Conservation (phyloP, 495 filamentous ascomycete genomes). For the Penicillium antarcticum region DNA sequence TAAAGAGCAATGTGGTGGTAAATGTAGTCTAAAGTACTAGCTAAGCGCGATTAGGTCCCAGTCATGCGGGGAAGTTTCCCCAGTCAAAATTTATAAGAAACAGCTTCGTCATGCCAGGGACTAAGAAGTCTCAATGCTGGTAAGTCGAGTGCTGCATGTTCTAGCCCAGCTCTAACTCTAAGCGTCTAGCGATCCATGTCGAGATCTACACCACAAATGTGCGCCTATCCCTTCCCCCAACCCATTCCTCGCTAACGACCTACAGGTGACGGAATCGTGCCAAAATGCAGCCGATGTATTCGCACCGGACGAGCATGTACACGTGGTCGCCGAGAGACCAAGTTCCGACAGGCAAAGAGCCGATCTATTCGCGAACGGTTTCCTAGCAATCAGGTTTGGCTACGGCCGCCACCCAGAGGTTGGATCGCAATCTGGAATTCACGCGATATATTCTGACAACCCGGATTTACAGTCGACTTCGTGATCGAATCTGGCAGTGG, state of each 20-base stretch:
- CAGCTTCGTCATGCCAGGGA: background rate
- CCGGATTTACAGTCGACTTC: slow-evolving; percentile 15
- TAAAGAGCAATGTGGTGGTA: too few relatives aligned
- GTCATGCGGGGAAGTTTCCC: slow-evolving; percentile 2
- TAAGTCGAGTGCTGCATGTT: background rate
- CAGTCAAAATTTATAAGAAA: background rate
- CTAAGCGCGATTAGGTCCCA: too few relatives aligned
- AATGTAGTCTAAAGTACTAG: too few relatives aligned
- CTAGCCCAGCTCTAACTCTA: background rate
- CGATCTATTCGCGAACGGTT: slow-evolving; percentile 15
- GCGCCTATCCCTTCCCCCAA: background rate
- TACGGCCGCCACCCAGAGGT: slow-evolving; percentile 25
- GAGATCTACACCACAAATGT: slow-evolving; percentile 24
- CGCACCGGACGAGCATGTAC: slow-evolving; percentile 17
- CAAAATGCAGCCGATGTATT: slow-evolving; percentile 20
- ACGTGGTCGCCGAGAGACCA: slow-evolving; percentile 9
- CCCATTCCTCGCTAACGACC: background rate
- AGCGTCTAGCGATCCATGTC: slow-evolving; percentile 20
- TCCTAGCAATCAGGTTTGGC: slow-evolving; percentile 25
- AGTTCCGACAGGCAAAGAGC: slow-evolving; percentile 16
- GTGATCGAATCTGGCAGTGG: slow-evolving; percentile 22
- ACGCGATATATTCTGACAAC: background rate
- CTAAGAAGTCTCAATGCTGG: slow-evolving; percentile 12
- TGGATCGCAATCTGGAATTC: background rate
- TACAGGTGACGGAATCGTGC: slow-evolving; percentile 18